phyloP scores from a whole-genome alignment of 2,329 filamentous ascomycete species.

The Epichloe gansuensis region DNA sequence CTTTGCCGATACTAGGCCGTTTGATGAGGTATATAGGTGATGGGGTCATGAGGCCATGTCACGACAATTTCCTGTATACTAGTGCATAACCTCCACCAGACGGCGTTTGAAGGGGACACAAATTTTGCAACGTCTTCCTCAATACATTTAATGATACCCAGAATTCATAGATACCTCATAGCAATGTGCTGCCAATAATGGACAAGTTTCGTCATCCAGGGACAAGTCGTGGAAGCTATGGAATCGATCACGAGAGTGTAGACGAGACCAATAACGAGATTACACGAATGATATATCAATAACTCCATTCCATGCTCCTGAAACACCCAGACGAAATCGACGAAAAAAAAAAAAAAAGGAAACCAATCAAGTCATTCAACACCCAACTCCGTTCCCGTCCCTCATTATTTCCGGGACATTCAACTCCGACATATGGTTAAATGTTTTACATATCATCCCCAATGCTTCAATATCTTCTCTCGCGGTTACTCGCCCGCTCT shows the following conservation, averaged over 20 bases:
- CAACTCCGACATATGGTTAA: conserved; percentile 5
- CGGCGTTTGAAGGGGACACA: background rate
- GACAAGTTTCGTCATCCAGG: no score
- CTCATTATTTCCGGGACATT: conserved; percentile 4
- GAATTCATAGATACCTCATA: background rate
- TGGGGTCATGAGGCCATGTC: conserved; percentile 1
- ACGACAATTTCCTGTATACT: conserved; percentile 1
- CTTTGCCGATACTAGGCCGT: conserved; percentile 85
- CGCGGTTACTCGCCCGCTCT: conserved; percentile 39
- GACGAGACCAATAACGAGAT: conserved; percentile 1
- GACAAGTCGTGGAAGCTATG: background rate
- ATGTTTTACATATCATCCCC: conserved; percentile 3
- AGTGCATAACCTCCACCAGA: conserved; percentile 3
- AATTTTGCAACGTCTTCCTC: background rate
- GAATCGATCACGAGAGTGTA: background rate
- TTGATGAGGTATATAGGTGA: conserved; percentile 88
- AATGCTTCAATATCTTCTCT: conserved; percentile 23
- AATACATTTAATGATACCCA: conserved; percentile 2
- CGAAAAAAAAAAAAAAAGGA: background rate
- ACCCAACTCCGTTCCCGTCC: conserved; percentile 4
- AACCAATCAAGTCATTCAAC: conserved; percentile 3
- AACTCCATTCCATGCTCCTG: conserved; percentile 21
- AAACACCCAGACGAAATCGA: conserved; percentile 4
- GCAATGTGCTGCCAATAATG: background rate
- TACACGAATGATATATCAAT: conserved; percentile 5